Evolutionary conservation across 768 basidiomycete species (phyloP), one percentile per base, ranked within the genome.

Genomic region (Xerocomus brunneocitrinus): DNA sequence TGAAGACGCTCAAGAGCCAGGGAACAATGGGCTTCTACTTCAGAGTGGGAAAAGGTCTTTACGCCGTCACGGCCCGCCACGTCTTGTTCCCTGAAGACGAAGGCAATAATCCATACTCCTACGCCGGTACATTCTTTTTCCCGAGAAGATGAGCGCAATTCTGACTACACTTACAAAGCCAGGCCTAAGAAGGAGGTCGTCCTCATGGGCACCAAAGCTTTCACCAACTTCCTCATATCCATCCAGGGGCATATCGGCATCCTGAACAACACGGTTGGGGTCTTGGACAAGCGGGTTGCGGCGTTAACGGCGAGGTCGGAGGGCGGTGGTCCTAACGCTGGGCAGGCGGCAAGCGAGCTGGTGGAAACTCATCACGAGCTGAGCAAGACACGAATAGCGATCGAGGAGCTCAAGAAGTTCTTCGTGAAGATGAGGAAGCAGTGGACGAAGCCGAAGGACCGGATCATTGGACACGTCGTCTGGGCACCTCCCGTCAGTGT

Each of bases 11-110:
- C 3, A 35, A 48, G 4, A 64, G 56, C 54, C 71, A 75, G 58
- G 75, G 76, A 8, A 76, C 73, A 1, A 25, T 74, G 8, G 73
- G 73, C 8, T 63, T 70, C 43, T 76, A 72, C 49, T 71, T 76
- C 56, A 63, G 58, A 41, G 56, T 25, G 7, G 47, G 35, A 5
- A 14, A 48, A 12, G 36, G 7, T 27, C 47, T 38, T 6, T 48
- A 48, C 8, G 47, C 13, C 3, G 47, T 48, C 9, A 38, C 47
- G 3, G 47, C 34, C 2, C 22, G 35, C 13, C 35, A 48, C 4
- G 35, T 48, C 6, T 19, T 48, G 8, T 48, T 48, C 35, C 47
- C 47, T n/a, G 36, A n/a, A 7, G 19, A 28, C 4, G 12, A 24
- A 48, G 47, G 47, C 8, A 48, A 48, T 36, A 16, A 8, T 54